Evolutionary conservation across 78 protist species (phyloP), one percentile per base, ranked within the genome.

Genomic region (Mastigamoeba balamuthi): DNA sequence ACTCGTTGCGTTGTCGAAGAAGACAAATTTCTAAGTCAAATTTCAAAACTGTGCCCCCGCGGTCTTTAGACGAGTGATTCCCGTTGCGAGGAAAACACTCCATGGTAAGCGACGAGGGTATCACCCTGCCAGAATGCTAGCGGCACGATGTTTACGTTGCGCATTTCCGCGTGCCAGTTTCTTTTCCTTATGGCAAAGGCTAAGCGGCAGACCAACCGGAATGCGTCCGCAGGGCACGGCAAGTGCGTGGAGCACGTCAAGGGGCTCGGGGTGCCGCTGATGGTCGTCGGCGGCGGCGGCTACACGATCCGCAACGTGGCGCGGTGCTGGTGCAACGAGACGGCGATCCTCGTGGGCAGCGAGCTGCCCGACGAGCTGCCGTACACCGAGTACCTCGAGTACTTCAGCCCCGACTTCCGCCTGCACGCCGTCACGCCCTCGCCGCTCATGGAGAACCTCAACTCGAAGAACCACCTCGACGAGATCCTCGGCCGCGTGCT

Each of bases 281-380:
- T 98, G 66, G 80, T 98, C 28, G 83, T 98, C 33, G 99, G 99
- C 30, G 99, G 99, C 10, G 99, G 99, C 41, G 99, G 99, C 9
- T 98, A 98, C 82, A 95, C 98, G 0, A 87, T 96, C 41, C 83
- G 96, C 27, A 96, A 97, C 40, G 98, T 95, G 2, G 97, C 99
- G 2, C 86, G 99, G 8, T 97, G 99, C 81, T 98, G 99, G 99
- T 69, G 98, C 2, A 80, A 88, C 74, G 98, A 95, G 77, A 93
- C 98, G 6, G 81, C 93, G 9, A 66, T 91, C 37, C 41, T 76
- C 6, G 76, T 83, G 0, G 90, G 78, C 7, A 6, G 44, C 7
- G 81, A 87, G 6, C 39, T 87, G 2, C 43, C 69, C 23, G 77
- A 87, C 23, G 92, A 92, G 65, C 77, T 96, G 29, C 99, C 98